Evolutionary conservation across 208 protist species (phyloP).

Genomic region (Leishmania tarentolae): DNA sequence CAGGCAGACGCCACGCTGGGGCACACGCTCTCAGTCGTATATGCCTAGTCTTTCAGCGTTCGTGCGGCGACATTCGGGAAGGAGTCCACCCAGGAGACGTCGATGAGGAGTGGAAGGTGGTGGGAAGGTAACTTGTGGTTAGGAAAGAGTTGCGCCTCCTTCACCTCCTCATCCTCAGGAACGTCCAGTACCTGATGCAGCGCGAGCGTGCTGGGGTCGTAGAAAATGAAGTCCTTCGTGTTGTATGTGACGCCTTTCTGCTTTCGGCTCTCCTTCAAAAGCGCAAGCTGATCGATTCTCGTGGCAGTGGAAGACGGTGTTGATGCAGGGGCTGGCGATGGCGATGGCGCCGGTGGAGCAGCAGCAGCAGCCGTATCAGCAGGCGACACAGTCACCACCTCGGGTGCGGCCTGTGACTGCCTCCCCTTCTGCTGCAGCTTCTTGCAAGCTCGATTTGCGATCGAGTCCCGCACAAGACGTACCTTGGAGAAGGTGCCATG

Average conservation of each 20-base stretch:
- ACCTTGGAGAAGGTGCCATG: slow-evolving; percentile 41
- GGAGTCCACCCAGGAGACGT: slow-evolving; percentile 83
- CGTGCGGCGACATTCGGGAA: slow-evolving; percentile 61
- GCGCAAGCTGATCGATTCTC: slow-evolving; percentile 37
- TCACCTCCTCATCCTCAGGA: slow-evolving; percentile 63
- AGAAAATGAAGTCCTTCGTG: slow-evolving; percentile 87
- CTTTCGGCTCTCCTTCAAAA: slow-evolving; percentile 32
- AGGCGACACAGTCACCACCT: background rate
- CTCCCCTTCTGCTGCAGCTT: slow-evolving; percentile 2
- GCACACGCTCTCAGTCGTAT: background rate
- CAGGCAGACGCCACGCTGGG: background rate
- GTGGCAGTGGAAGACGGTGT: background rate
- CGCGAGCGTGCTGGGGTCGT: slow-evolving; percentile 65
- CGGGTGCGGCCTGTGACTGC: background rate
- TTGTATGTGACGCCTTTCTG: slow-evolving; percentile 54
- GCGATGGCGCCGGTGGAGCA: background rate
- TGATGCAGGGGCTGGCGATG: background rate
- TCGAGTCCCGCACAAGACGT: slow-evolving; percentile 34
- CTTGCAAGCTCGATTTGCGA: slow-evolving; percentile 5
- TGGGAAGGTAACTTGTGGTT: slow-evolving; percentile 75
- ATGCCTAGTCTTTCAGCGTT: slow-evolving; percentile 45
- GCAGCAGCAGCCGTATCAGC: background rate
- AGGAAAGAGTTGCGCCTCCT: slow-evolving; percentile 63
- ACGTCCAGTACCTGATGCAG: slow-evolving; percentile 85
- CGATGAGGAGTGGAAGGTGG: slow-evolving; percentile 74